Percentiles rank a stretch among this genome's conserved stretches.
Conservation (phyloP, 164 flowering plant genomes). For the Vitis riparia region DNA sequence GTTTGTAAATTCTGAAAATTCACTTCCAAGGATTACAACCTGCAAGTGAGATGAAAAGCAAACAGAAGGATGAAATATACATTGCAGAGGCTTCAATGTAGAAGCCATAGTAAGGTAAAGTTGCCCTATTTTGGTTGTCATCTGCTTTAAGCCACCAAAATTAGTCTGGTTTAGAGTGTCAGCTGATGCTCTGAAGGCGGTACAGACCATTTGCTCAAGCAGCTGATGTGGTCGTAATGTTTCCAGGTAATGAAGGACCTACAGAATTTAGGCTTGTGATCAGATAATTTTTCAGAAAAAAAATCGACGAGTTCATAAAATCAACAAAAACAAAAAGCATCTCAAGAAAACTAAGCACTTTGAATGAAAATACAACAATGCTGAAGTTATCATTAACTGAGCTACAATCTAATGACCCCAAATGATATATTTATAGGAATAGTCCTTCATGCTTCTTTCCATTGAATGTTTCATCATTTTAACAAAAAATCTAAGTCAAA, state of each 20-base stretch:
- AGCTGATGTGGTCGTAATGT: conserved; percentile 79
- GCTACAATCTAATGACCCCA: no score
- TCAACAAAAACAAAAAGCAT: no score
- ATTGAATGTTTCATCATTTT: no score
- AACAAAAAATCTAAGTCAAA: no score
- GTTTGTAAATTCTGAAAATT: neutral
- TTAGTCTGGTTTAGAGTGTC: conserved; percentile 71
- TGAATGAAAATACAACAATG: no score
- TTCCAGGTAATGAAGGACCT: conserved; percentile 95
- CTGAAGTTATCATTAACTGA: no score
- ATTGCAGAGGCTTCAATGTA: conserved; percentile 59
- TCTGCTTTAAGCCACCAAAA: conserved; percentile 67
- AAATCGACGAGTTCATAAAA: no score
- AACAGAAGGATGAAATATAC: conserved; percentile 31
- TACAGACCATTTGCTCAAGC: conserved; percentile 94
- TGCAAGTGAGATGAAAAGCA: conserved; percentile 5
- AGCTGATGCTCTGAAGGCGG: conserved; percentile 88
- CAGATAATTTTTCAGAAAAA: no score
- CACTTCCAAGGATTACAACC: neutral
- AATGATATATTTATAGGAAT: no score
- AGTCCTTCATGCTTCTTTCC: no score
- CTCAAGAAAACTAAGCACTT: no score
- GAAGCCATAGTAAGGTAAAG: conserved; percentile 78
- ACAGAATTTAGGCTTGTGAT: conserved; percentile 3
- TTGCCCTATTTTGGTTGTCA: conserved; percentile 69